phyloP scores from a whole-genome alignment of 805 yeast genomes.

The Torulaspora gathmanii region DNA sequence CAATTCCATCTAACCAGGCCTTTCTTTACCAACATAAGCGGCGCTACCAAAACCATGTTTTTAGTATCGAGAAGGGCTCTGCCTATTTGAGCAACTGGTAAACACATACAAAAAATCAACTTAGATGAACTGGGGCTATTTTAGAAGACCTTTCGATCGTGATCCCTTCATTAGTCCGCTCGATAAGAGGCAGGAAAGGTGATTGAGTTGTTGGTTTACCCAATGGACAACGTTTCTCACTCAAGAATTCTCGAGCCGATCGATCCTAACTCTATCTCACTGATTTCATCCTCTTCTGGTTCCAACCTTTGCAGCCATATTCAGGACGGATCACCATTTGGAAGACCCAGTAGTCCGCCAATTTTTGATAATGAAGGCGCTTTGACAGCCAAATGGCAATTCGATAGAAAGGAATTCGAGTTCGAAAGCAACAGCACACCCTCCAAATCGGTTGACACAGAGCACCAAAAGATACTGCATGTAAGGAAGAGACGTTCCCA shows the following conservation, averaged over 20 bases:
- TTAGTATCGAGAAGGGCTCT: not conserved
- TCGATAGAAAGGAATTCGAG: conserved; percentile 26
- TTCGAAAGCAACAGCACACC: conserved; percentile 35
- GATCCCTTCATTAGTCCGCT: not conserved
- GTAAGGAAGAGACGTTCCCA: conserved; percentile 24
- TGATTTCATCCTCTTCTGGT: conserved; percentile 23
- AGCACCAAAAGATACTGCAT: conserved; percentile 12
- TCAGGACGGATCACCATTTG: conserved; percentile 9
- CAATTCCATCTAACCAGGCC: not conserved
- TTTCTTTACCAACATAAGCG: not conserved
- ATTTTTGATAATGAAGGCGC: conserved; percentile 13
- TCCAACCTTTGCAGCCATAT: conserved; percentile 10
- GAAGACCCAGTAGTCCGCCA: conserved; percentile 17
- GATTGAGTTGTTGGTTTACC: not conserved
- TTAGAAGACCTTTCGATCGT: not conserved
- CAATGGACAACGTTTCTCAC: conserved; percentile 13
- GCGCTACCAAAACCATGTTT: not conserved
- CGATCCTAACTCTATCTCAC: conserved; percentile 28
- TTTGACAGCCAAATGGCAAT: conserved; percentile 28
- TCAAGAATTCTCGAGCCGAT: conserved; percentile 26
- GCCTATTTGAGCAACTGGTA: conserved; percentile 2
- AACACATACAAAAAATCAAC: conserved; percentile 4
- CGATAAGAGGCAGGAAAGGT: not conserved
- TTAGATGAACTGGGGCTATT: not conserved
- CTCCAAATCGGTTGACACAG: conserved; percentile 18